Evolutionary conservation across 495 filamentous ascomycete species (phyloP), one percentile per base, ranked within the genome.

Genomic region (Penicillium arizonense): DNA sequence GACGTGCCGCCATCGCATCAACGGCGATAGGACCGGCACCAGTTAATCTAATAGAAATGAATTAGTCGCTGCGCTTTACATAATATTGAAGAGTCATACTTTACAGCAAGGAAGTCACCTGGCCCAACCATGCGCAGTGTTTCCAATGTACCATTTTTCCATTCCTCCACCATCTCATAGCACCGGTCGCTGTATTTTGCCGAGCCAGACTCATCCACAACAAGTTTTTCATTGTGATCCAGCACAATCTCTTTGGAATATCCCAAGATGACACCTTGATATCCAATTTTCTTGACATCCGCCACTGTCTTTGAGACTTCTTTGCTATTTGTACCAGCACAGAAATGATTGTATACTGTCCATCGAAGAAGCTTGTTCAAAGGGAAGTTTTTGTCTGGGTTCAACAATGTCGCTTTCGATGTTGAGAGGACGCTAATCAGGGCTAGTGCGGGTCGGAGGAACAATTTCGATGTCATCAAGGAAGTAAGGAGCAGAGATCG

Each of bases 321-420:
- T 3, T 60, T 50, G 0, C 70, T 67, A 37, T 82, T 87, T 59
- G 89, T 85, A 14, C 90, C 90, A 2, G 88, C 87, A 64, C 90
- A 93, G 62, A 93, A 95, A 59, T 95, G 88, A 49, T 82, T 78
- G 63, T 95, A 94, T 56, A 95, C 90, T 0, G 87, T 92, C 56
- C 84, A 79, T 58, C 89, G 87, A 18, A 95, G 75, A 28, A 88
- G 60, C 50, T 68, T 73, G 32, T 76, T 75, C 1, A 87, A 72
- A 10, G 84, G 13, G 0, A 69, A 71, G 52, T 87, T 87, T 41
- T 63, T 69, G 57, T 86, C 82, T 7, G 84, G 81, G 56, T 82
- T 80, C 13, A 87, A 69, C 1, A 83, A 33, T 2, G 79, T 70
- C n/a, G 67, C 81, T 21, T 78, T 80, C 16, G 85, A 84, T 53